Conservation (phyloP, 345 rosid species). For the Diplotaxis tenuifolia region DNA sequence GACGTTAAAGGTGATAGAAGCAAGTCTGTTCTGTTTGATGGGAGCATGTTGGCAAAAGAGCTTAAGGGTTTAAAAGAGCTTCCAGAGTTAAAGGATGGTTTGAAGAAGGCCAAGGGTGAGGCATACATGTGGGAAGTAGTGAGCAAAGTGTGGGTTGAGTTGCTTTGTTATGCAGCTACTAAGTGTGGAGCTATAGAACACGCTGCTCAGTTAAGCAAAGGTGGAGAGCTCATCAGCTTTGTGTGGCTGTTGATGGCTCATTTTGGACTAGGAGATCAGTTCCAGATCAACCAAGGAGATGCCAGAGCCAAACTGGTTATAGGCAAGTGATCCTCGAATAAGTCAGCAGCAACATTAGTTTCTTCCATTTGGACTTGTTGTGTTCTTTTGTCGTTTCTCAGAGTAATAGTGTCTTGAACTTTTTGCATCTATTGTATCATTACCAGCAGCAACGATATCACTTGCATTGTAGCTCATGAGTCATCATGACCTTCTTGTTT, state of each 20-base stretch:
- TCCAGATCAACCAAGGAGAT: slow-evolving; percentile 56
- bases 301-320: slow-evolving; percentile 54
- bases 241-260: slow-evolving; percentile 67
- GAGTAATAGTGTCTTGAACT: background rate
- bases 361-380: background rate
- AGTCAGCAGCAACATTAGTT: background rate
- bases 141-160: slow-evolving; percentile 40
- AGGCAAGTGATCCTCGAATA: slow-evolving; percentile 37
- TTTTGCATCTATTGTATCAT: background rate
- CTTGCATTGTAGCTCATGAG: background rate
- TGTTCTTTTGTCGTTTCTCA: background rate
- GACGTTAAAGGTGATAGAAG: slow-evolving; percentile 22
- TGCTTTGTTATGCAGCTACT: slow-evolving; percentile 39
- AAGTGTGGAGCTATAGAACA: slow-evolving; percentile 43
- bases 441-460: background rate
- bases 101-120: background rate
- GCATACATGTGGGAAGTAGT: slow-evolving; percentile 33
- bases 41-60: slow-evolving; percentile 23
- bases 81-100: background rate
- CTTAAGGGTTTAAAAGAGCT: slow-evolving; percentile 9
- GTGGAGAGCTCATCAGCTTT: slow-evolving; percentile 43
- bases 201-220: slow-evolving; percentile 47
- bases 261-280: slow-evolving; percentile 56
- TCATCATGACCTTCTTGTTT: background rate
- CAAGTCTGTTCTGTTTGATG: slow-evolving; percentile 38